A percentile compares a stretch with the other conserved stretches of the same genome.
phyloP scores from a whole-genome alignment of 1,284 basidiomycete genomes.

The Apiotrichum sp. region DNA sequence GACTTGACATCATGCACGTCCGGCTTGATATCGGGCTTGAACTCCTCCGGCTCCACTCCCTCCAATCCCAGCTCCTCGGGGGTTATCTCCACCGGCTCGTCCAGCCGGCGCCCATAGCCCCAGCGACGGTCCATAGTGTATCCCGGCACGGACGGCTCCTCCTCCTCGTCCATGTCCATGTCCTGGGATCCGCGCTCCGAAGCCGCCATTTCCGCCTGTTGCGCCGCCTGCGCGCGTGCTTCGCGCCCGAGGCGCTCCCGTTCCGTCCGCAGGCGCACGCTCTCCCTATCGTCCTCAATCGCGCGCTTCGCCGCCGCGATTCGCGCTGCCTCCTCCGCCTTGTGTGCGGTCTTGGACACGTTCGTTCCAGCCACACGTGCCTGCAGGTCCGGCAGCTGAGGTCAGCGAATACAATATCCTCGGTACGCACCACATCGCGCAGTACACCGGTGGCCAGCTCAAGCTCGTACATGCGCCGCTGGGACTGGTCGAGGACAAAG shows the following conservation, averaged over 20 bases:
- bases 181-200: conserved; percentile 5
- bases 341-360: conserved; percentile 13
- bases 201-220: conserved; percentile 1
- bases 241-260: conserved; percentile 28
- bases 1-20: conserved; percentile 1
- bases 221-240: conserved; percentile 10
- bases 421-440: conserved; percentile 29
- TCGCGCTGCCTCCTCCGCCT: conserved; percentile 32
- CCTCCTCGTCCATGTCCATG: conserved; percentile 13
- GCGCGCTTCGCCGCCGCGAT: conserved; percentile 28
- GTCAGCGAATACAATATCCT: conserved; percentile 1
- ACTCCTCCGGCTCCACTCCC: too few relatives aligned
- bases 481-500: conserved; percentile 28
- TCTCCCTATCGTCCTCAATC: conserved; percentile 39
- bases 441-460: conserved; percentile 30
- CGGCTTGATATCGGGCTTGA: conserved; percentile 8
- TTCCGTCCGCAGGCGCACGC: conserved; percentile 29
- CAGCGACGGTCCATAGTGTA: conserved; percentile 10
- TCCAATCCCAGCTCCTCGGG: too few relatives aligned
- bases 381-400: conserved; percentile 21
- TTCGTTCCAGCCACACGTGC: conserved; percentile 11
- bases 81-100: neutral
- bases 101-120: conserved; percentile 14
- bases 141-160: conserved; percentile 16
- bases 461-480: conserved; percentile 34